Conservation (phyloP, 495 filamentous ascomycete species). For the Penicillium coprophilum region DNA sequence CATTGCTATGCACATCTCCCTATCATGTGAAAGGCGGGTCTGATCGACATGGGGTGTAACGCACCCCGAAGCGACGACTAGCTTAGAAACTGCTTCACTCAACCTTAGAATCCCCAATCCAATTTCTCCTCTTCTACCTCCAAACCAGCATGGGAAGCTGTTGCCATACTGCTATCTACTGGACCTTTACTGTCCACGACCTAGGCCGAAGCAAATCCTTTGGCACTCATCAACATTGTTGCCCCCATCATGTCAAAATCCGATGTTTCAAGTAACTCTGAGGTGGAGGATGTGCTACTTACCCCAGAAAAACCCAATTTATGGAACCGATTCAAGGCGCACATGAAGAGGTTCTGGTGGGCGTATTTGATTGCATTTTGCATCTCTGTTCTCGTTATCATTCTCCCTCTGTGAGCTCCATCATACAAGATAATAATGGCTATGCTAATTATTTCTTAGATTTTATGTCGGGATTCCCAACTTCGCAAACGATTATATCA, state of each 20-base stretch:
- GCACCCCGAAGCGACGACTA: background rate
- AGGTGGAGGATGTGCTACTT: conserved; percentile 6
- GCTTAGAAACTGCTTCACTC: background rate
- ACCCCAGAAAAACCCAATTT: conserved; percentile 19
- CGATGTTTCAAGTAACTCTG: conserved; percentile 22
- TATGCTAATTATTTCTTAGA: conserved; percentile 8
- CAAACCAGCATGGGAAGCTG: background rate
- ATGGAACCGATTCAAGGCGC: conserved; percentile 27
- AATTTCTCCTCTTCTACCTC: background rate
- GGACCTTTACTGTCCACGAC: background rate
- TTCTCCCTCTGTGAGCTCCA: conserved; percentile 29
- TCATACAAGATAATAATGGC: background rate
- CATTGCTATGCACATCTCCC: background rate
- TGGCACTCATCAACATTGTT: background rate
- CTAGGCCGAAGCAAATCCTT: background rate
- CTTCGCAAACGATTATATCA: conserved; percentile 32
- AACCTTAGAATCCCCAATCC: background rate
- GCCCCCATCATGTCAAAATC: conserved; percentile 25
- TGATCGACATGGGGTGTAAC: conserved; percentile 2
- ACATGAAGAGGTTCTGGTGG: conserved; percentile 39
- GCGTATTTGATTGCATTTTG: conserved; percentile 26
- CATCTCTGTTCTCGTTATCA: conserved; percentile 21
- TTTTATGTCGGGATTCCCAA: conserved; percentile 34
- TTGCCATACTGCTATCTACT: background rate
- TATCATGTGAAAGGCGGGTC: conserved; percentile 5